Conservation (phyloP, 805 yeast species). For the Millerago galiae region DNA sequence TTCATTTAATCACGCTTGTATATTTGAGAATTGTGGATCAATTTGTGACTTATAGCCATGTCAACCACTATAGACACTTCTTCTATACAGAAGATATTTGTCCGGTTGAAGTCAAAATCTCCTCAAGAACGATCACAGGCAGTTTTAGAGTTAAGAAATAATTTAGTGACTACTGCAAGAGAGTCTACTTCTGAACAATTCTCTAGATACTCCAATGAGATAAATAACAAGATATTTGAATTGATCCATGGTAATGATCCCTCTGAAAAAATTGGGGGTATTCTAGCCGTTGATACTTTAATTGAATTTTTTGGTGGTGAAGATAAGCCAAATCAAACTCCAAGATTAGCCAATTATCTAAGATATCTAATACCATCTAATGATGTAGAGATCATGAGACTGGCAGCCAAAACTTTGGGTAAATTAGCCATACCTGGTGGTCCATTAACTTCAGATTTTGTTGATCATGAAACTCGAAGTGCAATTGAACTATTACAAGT, state of each 20-base stretch:
- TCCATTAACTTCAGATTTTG: constrained; percentile 83
- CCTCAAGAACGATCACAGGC: constrained; percentile 37
- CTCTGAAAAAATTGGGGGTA: constrained; percentile 78
- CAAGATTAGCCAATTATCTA: constrained; percentile 85
- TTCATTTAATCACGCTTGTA: neutral
- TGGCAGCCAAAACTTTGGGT: constrained; percentile 84
- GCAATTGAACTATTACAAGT: constrained; percentile 87
- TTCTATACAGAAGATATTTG: constrained; percentile 32
- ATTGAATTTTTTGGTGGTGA: constrained; percentile 82
- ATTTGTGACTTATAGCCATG: neutral
- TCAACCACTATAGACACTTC: constrained; percentile 13
- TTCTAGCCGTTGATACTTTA: constrained; percentile 81
- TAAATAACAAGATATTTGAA: constrained; percentile 83
- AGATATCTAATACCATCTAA: constrained; percentile 73
- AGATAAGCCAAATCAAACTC: constrained; percentile 81
- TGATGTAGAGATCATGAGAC: constrained; percentile 78
- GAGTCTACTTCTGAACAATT: constrained; percentile 80
- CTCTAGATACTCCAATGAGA: constrained; percentile 73
- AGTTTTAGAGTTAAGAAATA: constrained; percentile 64
- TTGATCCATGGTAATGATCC: constrained; percentile 70
- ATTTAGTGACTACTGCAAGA: constrained; percentile 66
- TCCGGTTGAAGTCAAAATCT: constrained; percentile 29
- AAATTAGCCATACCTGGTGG: constrained; percentile 87
- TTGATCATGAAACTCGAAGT: constrained; percentile 83
- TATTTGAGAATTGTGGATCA: neutral